phyloP scores from a whole-genome alignment of 176 grass and related monocot species.

The Metroxylon sagu region DNA sequence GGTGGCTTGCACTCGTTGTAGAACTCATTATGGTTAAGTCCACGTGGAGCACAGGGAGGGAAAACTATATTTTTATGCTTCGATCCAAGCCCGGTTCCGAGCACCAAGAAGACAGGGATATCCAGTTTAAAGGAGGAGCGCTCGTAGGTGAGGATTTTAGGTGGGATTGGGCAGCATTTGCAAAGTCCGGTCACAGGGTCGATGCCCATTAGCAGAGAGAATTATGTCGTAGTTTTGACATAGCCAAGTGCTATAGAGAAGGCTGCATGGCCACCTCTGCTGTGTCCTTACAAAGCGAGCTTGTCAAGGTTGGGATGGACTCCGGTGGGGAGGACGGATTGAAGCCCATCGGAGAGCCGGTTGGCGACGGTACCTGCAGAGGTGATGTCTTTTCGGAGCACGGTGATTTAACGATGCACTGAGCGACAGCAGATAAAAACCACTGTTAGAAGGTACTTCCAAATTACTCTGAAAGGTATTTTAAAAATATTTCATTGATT shows the following conservation, averaged over 20 bases:
- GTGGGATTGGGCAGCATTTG: constrained; percentile 15
- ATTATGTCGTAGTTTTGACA: constrained; percentile 19
- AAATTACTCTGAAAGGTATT: no score
- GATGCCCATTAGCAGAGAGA: constrained; percentile 37
- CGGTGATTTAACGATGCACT: not conserved
- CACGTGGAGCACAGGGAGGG: constrained; percentile 37
- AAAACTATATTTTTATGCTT: constrained; percentile 30
- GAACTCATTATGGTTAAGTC: constrained; percentile 47
- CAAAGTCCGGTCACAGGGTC: constrained; percentile 33
- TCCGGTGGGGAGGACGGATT: constrained; percentile 19
- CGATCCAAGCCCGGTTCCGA: constrained; percentile 42
- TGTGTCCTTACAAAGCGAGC: constrained; percentile 39
- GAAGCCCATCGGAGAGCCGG: constrained; percentile 36
- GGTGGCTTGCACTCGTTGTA: constrained; percentile 39
- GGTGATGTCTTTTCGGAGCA: constrained; percentile 23
- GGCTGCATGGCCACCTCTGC: constrained; percentile 47
- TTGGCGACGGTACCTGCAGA: constrained; percentile 19
- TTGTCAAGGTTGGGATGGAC: constrained; percentile 31
- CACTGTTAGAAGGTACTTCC: no score
- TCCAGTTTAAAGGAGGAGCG: constrained; percentile 27
- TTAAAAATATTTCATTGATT: no score
- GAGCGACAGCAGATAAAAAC: not conserved
- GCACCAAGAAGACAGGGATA: constrained; percentile 31
- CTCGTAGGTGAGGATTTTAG: constrained; percentile 39
- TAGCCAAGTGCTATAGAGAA: constrained; percentile 43